These are phyloP conservation scores for Dendrobium officinale DNA, from an alignment of 106 monocot species.

Conservation along the genomic window DNA sequence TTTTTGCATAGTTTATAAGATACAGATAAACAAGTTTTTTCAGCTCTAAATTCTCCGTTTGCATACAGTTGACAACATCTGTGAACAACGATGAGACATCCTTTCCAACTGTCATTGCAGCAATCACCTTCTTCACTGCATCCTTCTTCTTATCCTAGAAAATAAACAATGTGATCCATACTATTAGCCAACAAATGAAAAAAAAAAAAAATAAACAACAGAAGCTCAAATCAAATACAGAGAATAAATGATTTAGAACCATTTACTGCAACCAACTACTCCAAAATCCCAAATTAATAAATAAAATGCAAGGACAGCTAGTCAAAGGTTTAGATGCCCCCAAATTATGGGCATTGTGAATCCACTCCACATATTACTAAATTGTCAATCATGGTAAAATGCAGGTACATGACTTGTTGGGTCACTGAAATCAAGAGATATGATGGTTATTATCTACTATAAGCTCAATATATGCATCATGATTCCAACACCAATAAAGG, in stretches of 20 bases:
- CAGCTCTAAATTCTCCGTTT: conserved; percentile 95
- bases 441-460: no score
- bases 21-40: conserved; percentile 99
- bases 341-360: no score
- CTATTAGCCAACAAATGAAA: conserved; percentile 7
- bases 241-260: background rate
- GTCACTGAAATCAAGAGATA: no score
- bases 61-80: conserved; percentile 99
- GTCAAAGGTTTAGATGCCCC: no score
- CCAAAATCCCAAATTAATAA: background rate
- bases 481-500: no score
- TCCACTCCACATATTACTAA: no score
- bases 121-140: conserved; percentile 99
- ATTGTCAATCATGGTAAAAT: no score
- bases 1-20: conserved; percentile 99
- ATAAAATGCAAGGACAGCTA: no score
- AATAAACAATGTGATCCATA: background rate
- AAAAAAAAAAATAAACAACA: conserved; percentile 3
- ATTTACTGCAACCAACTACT: background rate
- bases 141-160: conserved; percentile 95
- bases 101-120: conserved; percentile 99
- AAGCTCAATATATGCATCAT: no score
- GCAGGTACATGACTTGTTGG: no score
- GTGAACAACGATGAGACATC: conserved; percentile 98
- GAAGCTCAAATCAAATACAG: conserved; percentile 3